Evolutionary conservation across 2,329 filamentous ascomycete species (phyloP).

Genomic region (Neofusicoccum laricinum): DNA sequence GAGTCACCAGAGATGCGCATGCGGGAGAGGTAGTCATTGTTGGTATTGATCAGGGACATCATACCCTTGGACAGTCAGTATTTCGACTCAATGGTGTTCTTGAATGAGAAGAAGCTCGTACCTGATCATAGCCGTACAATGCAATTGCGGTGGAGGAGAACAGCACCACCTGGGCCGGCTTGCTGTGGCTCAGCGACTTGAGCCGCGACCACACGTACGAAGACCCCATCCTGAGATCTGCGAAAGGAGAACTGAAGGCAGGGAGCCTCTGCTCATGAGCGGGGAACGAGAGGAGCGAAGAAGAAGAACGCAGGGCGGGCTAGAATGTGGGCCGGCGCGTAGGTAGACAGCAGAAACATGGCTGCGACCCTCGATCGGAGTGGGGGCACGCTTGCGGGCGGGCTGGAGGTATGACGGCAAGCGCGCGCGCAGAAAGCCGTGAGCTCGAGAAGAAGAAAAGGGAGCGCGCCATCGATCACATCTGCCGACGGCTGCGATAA

Average conservation of each 20-base stretch:
- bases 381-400: neutral
- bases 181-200: conserved; percentile 21
- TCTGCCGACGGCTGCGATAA: neutral
- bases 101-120: neutral
- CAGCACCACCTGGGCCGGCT: conserved; percentile 49
- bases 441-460: neutral
- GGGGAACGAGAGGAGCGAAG: neutral
- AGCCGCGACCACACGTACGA: neutral
- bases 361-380: neutral
- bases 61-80: conserved; percentile 35
- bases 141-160: conserved; percentile 55
- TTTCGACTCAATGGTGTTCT: neutral
- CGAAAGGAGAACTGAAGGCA: neutral
- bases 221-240: neutral
- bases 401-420: conserved; percentile 4
- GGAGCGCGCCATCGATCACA: neutral
- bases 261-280: neutral
- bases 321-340: neutral
- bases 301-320: neutral
- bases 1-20: conserved; percentile 54
- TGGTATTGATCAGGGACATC: conserved; percentile 57
- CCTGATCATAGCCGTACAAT: conserved; percentile 49
- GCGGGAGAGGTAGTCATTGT: conserved; percentile 53
- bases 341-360: neutral
- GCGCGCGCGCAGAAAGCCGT: neutral